Conservation (phyloP, 371 early-diverging fungal genomes). For the Mucor racemosus region DNA sequence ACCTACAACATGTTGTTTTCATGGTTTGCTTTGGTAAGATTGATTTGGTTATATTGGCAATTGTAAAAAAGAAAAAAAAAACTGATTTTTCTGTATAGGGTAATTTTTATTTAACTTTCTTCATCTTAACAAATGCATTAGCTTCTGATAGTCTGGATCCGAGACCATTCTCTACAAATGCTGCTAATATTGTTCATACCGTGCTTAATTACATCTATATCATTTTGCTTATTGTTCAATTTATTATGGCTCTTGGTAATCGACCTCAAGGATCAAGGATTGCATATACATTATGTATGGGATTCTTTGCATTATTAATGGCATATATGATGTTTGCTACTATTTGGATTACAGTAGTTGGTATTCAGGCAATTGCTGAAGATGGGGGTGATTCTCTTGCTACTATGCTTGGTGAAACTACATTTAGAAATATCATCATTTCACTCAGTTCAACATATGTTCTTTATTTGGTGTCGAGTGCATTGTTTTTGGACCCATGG, state of each 20-base stretch:
- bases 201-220: conserved; percentile 62
- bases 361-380: conserved; percentile 43
- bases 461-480: conserved; percentile 66
- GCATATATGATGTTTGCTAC: conserved; percentile 66
- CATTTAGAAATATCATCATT: conserved; percentile 66
- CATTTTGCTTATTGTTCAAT: conserved; percentile 52
- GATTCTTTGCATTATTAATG: conserved; percentile 61
- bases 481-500: conserved; percentile 81
- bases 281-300: conserved; percentile 43
- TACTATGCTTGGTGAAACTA: conserved; percentile 37
- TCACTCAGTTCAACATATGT: conserved; percentile 71
- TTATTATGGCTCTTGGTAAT: conserved; percentile 76
- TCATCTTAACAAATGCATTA: conserved; percentile 58
- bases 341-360: conserved; percentile 54
- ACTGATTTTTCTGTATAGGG: conserved; percentile 22
- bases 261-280: conserved; percentile 71
- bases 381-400: conserved; percentile 28
- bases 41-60: neutral
- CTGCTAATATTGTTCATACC: conserved; percentile 21
- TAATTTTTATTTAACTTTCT: conserved; percentile 80
- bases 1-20: conserved; percentile 62
- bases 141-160: conserved; percentile 20
- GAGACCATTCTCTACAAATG: conserved; percentile 25
- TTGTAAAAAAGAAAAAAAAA: neutral
- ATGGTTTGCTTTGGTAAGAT: conserved; percentile 72